These are phyloP conservation scores for Paecilomyces dactylethromorphus DNA, from an alignment of 2,329 filamentous ascomycete genomes.

Conservation along the genomic window DNA sequence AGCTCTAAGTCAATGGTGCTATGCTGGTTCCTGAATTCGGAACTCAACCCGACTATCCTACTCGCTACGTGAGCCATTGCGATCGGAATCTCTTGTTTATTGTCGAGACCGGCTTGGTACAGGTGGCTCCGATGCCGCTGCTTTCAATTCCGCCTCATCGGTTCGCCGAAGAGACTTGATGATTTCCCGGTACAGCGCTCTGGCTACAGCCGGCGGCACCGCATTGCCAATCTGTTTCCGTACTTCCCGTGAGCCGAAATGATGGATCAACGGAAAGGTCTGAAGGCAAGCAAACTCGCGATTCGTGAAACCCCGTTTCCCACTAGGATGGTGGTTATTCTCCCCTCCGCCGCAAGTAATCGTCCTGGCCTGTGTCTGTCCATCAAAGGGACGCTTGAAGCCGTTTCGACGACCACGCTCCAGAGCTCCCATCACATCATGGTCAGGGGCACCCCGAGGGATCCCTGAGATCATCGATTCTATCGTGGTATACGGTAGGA, in stretches of 20 bases:
- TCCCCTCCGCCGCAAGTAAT: slow-evolving; percentile 59
- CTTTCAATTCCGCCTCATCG: slow-evolving; percentile 18
- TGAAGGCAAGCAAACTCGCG: slow-evolving; percentile 65
- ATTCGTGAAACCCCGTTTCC: slow-evolving; percentile 56
- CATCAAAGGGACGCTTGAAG: slow-evolving; percentile 37
- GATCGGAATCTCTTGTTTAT: not conserved
- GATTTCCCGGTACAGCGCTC: slow-evolving; percentile 32
- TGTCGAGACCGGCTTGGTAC: not conserved
- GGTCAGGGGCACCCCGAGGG: slow-evolving; percentile 33
- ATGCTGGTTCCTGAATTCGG: not conserved
- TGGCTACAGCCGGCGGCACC: slow-evolving; percentile 54
- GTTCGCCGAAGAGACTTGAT: slow-evolving; percentile 27
- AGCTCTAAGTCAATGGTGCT: not conserved
- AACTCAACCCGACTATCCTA: not conserved
- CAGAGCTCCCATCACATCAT: slow-evolving; percentile 28
- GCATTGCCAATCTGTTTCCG: slow-evolving; percentile 71
- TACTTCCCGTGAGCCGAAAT: slow-evolving; percentile 42
- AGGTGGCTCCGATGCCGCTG: not conserved
- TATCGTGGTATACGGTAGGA: slow-evolving; percentile 36
- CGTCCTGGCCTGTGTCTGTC: slow-evolving; percentile 46
- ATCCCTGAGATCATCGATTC: slow-evolving; percentile 34
- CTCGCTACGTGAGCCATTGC: not conserved
- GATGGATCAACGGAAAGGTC: slow-evolving; percentile 58
- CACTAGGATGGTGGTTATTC: slow-evolving; percentile 59
- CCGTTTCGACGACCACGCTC: slow-evolving; percentile 16